Percentiles rank a stretch among this genome's conserved stretches.
Conservation (phyloP, 176 grass and related monocot genomes). For the Zoysia pacifica region DNA sequence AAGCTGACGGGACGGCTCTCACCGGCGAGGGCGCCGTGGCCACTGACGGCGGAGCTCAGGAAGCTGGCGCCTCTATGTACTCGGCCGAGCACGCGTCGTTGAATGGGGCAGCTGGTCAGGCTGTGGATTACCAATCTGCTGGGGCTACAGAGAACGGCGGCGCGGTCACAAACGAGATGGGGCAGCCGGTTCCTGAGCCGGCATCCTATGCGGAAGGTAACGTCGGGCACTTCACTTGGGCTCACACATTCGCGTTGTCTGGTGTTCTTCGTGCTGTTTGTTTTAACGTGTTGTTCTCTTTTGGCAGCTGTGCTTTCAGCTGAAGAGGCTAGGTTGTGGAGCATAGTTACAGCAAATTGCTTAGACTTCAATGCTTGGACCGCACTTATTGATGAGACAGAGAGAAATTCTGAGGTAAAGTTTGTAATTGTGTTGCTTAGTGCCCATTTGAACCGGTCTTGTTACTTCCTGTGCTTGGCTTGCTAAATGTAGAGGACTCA, state of each 20-base stretch:
- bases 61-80: conserved; percentile 33
- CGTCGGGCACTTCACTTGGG: background rate
- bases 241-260: background rate
- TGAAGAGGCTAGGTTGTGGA: conserved; percentile 94
- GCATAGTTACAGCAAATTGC: conserved; percentile 59
- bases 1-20: background rate
- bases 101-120: conserved; percentile 57
- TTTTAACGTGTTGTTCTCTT: background rate
- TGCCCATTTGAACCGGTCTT: background rate
- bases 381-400: conserved; percentile 88
- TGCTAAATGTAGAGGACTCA: background rate
- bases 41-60: conserved; percentile 27
- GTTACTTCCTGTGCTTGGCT: background rate
- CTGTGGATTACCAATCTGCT: conserved; percentile 53
- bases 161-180: conserved; percentile 28
- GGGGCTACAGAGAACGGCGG: conserved; percentile 65
- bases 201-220: conserved; percentile 79
- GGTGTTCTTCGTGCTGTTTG: conserved; percentile 12
- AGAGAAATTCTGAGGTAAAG: conserved; percentile 75
- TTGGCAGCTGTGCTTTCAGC: conserved; percentile 68
- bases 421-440: background rate
- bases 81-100: conserved; percentile 47
- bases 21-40: background rate
- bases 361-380: conserved; percentile 95
- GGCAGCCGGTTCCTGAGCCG: conserved; percentile 46